phyloP scores from a whole-genome alignment of 2,329 filamentous ascomycete species.

The Grosmannia huntii region DNA sequence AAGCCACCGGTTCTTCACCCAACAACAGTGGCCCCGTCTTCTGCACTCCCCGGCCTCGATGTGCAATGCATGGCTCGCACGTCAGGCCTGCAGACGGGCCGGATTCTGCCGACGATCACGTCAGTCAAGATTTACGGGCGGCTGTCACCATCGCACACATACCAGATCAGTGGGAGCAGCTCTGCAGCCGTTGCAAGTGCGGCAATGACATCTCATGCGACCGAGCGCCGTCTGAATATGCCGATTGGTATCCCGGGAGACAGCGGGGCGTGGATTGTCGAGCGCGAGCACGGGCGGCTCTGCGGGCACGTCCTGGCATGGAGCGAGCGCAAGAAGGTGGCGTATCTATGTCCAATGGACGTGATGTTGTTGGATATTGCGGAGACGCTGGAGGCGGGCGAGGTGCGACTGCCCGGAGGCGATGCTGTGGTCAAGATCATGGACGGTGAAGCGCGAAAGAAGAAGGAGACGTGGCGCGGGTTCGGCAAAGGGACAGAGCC shows the following conservation, averaged over 20 bases:
- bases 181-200: neutral
- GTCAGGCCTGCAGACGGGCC: constrained; percentile 67
- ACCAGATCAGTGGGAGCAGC: constrained; percentile 30
- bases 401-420: constrained; percentile 59
- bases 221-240: constrained; percentile 1
- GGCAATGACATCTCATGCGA: neutral
- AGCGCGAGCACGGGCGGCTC: constrained; percentile 62
- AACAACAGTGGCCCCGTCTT: constrained; percentile 43
- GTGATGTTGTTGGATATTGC: constrained; percentile 76
- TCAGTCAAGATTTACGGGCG: constrained; percentile 83
- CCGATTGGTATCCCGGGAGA: constrained; percentile 66
- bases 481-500: neutral
- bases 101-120: constrained; percentile 64
- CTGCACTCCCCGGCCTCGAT: constrained; percentile 55
- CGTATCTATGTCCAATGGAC: constrained; percentile 94
- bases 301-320: constrained; percentile 87
- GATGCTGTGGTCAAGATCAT: constrained; percentile 23
- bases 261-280: constrained; percentile 85
- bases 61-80: constrained; percentile 87
- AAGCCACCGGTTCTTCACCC: constrained; percentile 29
- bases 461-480: neutral
- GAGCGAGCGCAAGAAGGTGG: constrained; percentile 66
- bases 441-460: neutral
- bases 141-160: constrained; percentile 62
- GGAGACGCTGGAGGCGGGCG: constrained; percentile 56